These are phyloP conservation scores for Leccinellum albellum DNA, from an alignment of 768 basidiomycete genomes.

Conservation along the genomic window DNA sequence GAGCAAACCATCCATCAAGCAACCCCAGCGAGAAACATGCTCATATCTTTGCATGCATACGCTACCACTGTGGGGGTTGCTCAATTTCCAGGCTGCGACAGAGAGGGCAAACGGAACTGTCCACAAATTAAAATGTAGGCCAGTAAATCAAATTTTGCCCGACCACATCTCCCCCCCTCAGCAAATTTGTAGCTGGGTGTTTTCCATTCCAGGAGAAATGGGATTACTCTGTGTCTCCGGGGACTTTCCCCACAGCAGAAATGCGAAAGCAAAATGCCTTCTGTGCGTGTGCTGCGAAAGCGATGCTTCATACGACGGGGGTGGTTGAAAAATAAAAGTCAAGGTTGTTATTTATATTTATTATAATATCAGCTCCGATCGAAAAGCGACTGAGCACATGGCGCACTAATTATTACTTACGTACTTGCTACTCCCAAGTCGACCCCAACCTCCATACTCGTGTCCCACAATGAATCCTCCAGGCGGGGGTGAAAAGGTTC, in stretches of 20 bases:
- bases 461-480: constrained; percentile 18
- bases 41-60: constrained; percentile 73
- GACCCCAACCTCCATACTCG: neutral
- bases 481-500: constrained; percentile 8
- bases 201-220: constrained; percentile 61
- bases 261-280: constrained; percentile 42
- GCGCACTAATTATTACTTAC: neutral
- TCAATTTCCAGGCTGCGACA: constrained; percentile 42
- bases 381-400: constrained; percentile 2
- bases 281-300: constrained; percentile 80
- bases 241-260: constrained; percentile 90
- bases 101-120: constrained; percentile 51
- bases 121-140: constrained; percentile 15
- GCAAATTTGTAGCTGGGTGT: constrained; percentile 70
- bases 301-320: constrained; percentile 75
- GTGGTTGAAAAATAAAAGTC: constrained; percentile 19
- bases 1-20: constrained; percentile 36
- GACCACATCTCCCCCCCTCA: constrained; percentile 47
- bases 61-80: constrained; percentile 39
- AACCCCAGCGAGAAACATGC: constrained; percentile 50
- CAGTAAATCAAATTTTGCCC: constrained; percentile 48
- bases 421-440: neutral
- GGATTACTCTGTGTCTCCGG: constrained; percentile 77
- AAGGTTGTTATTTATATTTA: neutral
- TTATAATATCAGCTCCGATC: constrained; percentile 20